Percentiles rank a stretch among this genome's conserved stretches.
These are phyloP conservation scores for Bertia moriformis DNA, from an alignment of 2,329 filamentous ascomycete species.

Conservation along the genomic window DNA sequence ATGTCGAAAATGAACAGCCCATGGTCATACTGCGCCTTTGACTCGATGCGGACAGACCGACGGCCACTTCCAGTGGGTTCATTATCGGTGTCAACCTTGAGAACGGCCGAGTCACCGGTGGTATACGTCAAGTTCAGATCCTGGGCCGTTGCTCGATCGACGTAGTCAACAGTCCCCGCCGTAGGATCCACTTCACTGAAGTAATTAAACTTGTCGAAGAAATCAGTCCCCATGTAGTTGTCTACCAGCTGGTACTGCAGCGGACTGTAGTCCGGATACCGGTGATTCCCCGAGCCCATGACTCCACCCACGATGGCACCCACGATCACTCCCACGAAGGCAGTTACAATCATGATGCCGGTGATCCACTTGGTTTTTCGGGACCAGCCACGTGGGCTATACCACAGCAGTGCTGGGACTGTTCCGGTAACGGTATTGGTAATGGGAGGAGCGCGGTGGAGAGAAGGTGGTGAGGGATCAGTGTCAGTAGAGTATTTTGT, in stretches of 20 bases:
- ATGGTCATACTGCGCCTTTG: constrained; percentile 40
- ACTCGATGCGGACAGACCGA: constrained; percentile 48
- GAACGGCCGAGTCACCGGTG: constrained; percentile 31
- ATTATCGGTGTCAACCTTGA: constrained; percentile 46
- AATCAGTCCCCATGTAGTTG: constrained; percentile 20
- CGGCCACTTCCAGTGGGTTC: constrained; percentile 41
- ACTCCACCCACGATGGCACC: constrained; percentile 10
- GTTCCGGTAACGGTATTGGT: too few relatives aligned
- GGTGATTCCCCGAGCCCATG: constrained; percentile 15
- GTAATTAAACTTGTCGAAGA: constrained; percentile 29
- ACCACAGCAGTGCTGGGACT: not conserved
- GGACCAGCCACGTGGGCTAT: not conserved
- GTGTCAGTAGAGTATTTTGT: too few relatives aligned
- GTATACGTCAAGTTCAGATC: constrained; percentile 45
- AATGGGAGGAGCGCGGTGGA: too few relatives aligned
- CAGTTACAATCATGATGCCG: not conserved
- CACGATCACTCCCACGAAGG: not conserved
- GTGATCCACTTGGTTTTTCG: not conserved
- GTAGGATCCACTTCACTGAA: constrained; percentile 26
- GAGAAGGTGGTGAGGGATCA: too few relatives aligned
- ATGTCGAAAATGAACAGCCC: constrained; percentile 58
- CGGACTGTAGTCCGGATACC: constrained; percentile 24
- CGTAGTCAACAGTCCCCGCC: constrained; percentile 27
- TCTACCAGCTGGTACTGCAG: constrained; percentile 23
- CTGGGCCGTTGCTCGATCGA: constrained; percentile 17